These are phyloP conservation scores for Carex kokanica DNA, from an alignment of 176 grass and related monocot species.

Conservation along the genomic window DNA sequence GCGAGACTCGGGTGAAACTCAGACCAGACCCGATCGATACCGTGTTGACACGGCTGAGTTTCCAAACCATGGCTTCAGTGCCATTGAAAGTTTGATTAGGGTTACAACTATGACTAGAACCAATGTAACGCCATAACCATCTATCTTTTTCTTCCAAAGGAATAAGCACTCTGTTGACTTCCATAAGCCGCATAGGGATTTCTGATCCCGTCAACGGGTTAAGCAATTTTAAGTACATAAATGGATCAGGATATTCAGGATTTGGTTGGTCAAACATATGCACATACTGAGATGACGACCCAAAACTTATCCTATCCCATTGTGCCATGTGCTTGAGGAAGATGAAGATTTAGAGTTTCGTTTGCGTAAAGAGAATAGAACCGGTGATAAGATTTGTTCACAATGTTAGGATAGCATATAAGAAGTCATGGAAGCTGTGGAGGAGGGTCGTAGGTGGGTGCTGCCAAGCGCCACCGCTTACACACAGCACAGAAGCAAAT, in stretches of 20 bases:
- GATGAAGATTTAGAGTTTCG: not conserved
- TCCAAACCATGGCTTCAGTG: not conserved
- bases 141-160: not conserved
- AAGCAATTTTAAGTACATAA: not conserved
- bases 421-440: not conserved
- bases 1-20: no score
- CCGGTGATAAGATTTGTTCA: not conserved
- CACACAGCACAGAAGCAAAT: not conserved
- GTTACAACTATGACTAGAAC: not conserved
- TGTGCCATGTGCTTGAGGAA: no score
- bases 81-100: not conserved
- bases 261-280: not conserved
- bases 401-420: not conserved
- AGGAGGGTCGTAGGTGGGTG: not conserved
- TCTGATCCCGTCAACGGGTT: not conserved
- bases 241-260: not conserved
- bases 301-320: not conserved
- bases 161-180: not conserved
- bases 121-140: not conserved
- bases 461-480: not conserved
- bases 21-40: no score
- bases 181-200: not conserved
- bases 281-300: not conserved
- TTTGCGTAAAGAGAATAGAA: not conserved
- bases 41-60: no score